A percentile compares a stretch with the other conserved stretches of the same genome.
Conservation (phyloP, 192 early-diverging fungal genomes). For the Podila minutissima region DNA sequence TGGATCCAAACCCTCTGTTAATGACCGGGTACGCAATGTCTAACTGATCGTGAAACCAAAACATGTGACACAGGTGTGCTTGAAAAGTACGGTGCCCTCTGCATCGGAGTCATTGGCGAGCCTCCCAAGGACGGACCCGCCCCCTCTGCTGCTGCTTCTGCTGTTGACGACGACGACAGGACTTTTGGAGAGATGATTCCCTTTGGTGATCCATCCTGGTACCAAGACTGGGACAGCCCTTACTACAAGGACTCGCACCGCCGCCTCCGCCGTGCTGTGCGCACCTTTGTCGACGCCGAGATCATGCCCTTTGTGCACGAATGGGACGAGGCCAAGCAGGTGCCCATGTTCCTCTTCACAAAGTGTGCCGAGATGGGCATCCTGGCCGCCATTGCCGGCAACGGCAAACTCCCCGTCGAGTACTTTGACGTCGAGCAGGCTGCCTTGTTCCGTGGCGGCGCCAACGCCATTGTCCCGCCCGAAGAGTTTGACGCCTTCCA, state of each 20-base stretch:
- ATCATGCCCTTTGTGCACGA: constrained; percentile 80
- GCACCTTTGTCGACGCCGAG: constrained; percentile 81
- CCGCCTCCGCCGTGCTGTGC: constrained; percentile 66
- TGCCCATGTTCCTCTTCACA: constrained; percentile 74
- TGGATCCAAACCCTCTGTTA: background rate
- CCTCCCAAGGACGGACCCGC: constrained; percentile 22
- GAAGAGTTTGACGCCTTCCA: constrained; percentile 77
- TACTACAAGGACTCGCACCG: constrained; percentile 86
- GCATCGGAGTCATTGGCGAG: constrained; percentile 71
- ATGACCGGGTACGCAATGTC: no score
- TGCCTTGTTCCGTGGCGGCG: constrained; percentile 28
- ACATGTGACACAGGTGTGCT: constrained; percentile 56
- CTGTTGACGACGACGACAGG: constrained; percentile 56
- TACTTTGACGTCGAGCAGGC: constrained; percentile 42
- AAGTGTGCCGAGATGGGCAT: constrained; percentile 81
- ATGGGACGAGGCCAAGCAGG: constrained; percentile 86
- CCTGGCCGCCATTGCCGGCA: constrained; percentile 60
- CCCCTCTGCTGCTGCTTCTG: constrained; percentile 11
- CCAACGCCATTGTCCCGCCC: constrained; percentile 47
- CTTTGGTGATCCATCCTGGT: constrained; percentile 86
- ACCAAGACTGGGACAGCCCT: constrained; percentile 69
- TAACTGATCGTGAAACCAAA: background rate
- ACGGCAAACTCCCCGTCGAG: constrained; percentile 26
- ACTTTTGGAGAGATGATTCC: constrained; percentile 81
- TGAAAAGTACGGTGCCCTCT: constrained; percentile 69